These are phyloP conservation scores for Postia placenta DNA, from an alignment of 768 basidiomycete species.

Conservation along the genomic window DNA sequence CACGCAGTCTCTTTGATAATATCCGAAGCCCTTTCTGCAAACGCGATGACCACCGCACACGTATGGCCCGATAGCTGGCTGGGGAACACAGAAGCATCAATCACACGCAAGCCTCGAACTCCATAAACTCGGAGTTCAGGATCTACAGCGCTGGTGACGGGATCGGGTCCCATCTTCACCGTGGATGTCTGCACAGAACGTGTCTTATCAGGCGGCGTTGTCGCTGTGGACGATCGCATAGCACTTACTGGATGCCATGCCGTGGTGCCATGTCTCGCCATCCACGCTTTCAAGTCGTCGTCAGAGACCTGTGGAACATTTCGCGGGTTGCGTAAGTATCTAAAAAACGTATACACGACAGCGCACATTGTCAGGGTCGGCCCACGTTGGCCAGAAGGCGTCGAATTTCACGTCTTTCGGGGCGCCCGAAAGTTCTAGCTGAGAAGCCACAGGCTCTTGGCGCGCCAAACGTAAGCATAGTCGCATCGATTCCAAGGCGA, in stretches of 20 bases:
- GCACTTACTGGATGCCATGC: conserved; percentile 22
- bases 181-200: conserved; percentile 1
- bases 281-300: conserved; percentile 15
- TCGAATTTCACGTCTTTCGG: background rate
- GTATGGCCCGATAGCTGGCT: conserved; percentile 2
- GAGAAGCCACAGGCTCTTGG: conserved; percentile 10
- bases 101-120: conserved; percentile 29
- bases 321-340: conserved; percentile 22
- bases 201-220: background rate
- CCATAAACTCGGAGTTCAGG: conserved; percentile 31
- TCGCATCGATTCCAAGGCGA: conserved; percentile 1
- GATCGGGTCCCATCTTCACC: conserved; percentile 11
- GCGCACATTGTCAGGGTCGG: conserved; percentile 8
- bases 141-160: conserved; percentile 13
- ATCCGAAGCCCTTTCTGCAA: conserved; percentile 7
- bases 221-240: background rate
- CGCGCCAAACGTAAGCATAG: conserved; percentile 6
- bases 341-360: conserved; percentile 26
- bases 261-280: conserved; percentile 9
- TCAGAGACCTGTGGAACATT: conserved; percentile 15
- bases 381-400: conserved; percentile 12
- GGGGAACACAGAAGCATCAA: conserved; percentile 26
- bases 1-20: conserved; percentile 6
- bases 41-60: conserved; percentile 2
- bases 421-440: background rate